Evolutionary conservation across 1,284 basidiomycete genomes (phyloP).

Genomic region (Malassezia restricta): DNA sequence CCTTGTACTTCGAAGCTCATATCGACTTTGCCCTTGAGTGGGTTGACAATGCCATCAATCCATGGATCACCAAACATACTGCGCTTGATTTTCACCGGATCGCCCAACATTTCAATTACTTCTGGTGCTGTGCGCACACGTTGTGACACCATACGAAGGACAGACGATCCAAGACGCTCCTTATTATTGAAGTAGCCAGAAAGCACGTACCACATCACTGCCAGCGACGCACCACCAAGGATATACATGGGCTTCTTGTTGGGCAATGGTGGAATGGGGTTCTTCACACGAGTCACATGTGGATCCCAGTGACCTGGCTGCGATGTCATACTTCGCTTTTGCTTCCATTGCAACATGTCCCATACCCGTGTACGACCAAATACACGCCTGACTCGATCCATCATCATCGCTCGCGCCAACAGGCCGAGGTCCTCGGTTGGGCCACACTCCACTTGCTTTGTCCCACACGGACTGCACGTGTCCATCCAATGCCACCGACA

Average conservation of each 20-base stretch:
- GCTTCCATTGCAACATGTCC: background rate
- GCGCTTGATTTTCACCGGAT: constrained; percentile 12
- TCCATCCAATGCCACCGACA: too few relatives aligned
- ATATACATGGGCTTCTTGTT: constrained; percentile 11
- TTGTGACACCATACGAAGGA: constrained; percentile 25
- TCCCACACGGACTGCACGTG: too few relatives aligned
- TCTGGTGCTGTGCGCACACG: constrained; percentile 21
- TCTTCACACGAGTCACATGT: constrained; percentile 13
- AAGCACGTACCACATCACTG: constrained; percentile 23
- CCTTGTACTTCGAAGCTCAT: constrained; percentile 26
- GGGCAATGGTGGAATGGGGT: constrained; percentile 3
- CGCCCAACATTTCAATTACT: constrained; percentile 17
- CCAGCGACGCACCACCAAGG: background rate
- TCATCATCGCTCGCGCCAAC: background rate
- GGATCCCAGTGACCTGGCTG: constrained; percentile 12
- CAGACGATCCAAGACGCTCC: constrained; percentile 24
- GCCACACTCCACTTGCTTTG: too few relatives aligned
- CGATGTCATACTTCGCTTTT: background rate
- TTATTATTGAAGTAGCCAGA: constrained; percentile 34
- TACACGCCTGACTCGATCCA: constrained; percentile 2
- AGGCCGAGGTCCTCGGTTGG: too few relatives aligned
- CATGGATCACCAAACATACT: constrained; percentile 15
- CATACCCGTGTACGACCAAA: background rate
- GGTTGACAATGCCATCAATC: constrained; percentile 27
- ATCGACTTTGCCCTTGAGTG: constrained; percentile 35